Percentiles rank a stretch among this genome's conserved stretches.
phyloP scores from a whole-genome alignment of 2,329 filamentous ascomycete genomes.

The Botrytis sinoallii region DNA sequence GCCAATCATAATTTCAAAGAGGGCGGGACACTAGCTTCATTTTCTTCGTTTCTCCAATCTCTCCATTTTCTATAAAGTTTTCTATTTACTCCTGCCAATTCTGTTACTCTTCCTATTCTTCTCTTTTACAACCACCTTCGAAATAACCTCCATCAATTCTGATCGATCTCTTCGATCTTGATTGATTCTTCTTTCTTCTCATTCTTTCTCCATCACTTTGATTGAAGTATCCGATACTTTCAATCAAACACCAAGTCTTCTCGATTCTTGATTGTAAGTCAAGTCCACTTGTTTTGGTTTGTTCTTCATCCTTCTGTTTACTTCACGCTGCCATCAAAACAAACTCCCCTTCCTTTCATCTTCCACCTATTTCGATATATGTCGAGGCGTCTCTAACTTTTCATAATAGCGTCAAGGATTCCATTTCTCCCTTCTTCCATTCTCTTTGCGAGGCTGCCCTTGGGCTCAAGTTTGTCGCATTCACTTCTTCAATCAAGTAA shows the following conservation, averaged over 20 bases:
- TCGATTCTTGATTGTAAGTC: slow-evolving; percentile 1
- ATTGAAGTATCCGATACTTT: not conserved
- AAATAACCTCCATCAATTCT: not conserved
- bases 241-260: not conserved
- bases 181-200: not conserved
- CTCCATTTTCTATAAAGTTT: not conserved
- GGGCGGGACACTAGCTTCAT: not conserved
- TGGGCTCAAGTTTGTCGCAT: not conserved
- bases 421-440: not conserved
- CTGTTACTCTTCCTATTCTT: not conserved
- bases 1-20: not conserved
- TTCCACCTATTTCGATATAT: not conserved
- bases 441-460: not conserved
- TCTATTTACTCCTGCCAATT: not conserved
- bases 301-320: not conserved
- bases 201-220: not conserved
- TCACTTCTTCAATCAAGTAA: not conserved
- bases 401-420: not conserved
- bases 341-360: not conserved
- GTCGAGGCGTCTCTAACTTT: not conserved
- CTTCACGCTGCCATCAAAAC: not conserved
- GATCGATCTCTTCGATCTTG: not conserved
- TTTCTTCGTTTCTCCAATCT: not conserved
- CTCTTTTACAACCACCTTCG: not conserved
- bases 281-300: not conserved